Percentiles rank a stretch among this genome's conserved stretches.
Conservation (phyloP, 2,329 filamentous ascomycete genomes). For the Fusarium neocosmosporiellum region DNA sequence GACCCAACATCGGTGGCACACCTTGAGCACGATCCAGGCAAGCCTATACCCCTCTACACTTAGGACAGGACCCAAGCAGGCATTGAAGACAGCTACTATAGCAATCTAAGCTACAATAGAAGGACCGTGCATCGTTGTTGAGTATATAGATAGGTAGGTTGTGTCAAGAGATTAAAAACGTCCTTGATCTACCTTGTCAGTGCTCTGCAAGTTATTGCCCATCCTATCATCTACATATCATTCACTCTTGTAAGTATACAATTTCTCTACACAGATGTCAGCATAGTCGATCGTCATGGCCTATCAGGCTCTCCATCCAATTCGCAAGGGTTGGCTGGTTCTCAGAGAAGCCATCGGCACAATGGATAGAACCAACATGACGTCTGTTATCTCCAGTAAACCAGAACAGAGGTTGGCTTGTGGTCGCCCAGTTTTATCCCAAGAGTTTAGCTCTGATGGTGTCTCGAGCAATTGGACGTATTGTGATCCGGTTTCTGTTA, state of each 20-base stretch:
- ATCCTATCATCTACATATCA: background rate
- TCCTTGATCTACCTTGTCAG: background rate
- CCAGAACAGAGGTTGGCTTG: background rate
- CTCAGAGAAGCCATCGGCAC: background rate
- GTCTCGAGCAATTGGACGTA: background rate
- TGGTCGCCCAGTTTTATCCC: background rate
- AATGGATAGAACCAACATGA: background rate
- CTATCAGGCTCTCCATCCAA: background rate
- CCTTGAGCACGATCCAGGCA: background rate
- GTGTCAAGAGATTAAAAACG: background rate
- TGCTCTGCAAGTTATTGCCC: background rate
- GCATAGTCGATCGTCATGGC: background rate
- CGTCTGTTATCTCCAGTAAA: background rate
- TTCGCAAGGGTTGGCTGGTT: background rate
- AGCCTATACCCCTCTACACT: background rate
- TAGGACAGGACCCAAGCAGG: background rate
- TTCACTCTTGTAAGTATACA: background rate
- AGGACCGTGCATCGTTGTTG: background rate
- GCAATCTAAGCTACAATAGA: background rate
- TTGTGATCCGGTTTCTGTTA: background rate
- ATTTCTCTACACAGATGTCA: background rate
- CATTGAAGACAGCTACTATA: background rate
- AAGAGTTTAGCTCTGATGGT: background rate
- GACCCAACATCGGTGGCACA: background rate
- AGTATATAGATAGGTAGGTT: background rate